Percentiles rank a stretch among this genome's conserved stretches.
Evolutionary conservation across 768 basidiomycete genomes (phyloP).

Genomic region (Multifurca ochricompacta): DNA sequence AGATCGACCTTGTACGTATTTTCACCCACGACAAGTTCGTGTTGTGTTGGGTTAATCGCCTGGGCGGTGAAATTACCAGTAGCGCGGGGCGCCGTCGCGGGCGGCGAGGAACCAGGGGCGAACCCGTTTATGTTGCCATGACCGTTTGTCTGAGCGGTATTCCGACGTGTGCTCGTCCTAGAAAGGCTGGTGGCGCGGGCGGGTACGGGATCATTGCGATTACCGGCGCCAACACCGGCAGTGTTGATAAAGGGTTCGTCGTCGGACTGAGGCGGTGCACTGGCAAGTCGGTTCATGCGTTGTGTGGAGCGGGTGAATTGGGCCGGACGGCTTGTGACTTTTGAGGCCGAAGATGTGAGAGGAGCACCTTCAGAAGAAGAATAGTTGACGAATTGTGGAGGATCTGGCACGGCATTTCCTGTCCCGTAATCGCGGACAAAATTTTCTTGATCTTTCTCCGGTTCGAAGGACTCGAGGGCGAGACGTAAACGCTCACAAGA

Average conservation of each 20-base stretch:
- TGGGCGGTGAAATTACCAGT: not conserved
- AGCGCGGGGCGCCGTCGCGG: not conserved
- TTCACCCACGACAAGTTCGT: constrained; percentile 61
- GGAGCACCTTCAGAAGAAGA: constrained; percentile 46
- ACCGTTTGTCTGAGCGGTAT: constrained; percentile 1
- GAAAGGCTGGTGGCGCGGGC: constrained; percentile 29
- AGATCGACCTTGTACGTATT: constrained; percentile 63
- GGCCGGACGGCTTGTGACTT: constrained; percentile 50
- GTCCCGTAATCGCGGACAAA: constrained; percentile 89
- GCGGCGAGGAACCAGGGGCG: constrained; percentile 12
- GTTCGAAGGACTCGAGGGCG: constrained; percentile 82
- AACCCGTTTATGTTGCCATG: not conserved
- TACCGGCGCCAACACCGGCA: constrained; percentile 68
- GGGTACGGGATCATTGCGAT: constrained; percentile 29
- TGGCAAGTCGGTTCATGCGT: constrained; percentile 25
- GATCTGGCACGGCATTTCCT: constrained; percentile 79
- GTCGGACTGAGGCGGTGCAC: constrained; percentile 29
- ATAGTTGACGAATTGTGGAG: constrained; percentile 82
- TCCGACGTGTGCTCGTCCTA: constrained; percentile 23
- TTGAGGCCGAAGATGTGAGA: constrained; percentile 49
- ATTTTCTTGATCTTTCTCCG: constrained; percentile 78
- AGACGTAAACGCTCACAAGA: constrained; percentile 87
- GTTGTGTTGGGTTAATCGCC: constrained; percentile 34
- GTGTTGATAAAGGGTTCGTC: constrained; percentile 45
- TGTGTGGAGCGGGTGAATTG: constrained; percentile 41